Conservation (phyloP, 495 filamentous ascomycete species). For the Hyaloscypha finlandica region DNA sequence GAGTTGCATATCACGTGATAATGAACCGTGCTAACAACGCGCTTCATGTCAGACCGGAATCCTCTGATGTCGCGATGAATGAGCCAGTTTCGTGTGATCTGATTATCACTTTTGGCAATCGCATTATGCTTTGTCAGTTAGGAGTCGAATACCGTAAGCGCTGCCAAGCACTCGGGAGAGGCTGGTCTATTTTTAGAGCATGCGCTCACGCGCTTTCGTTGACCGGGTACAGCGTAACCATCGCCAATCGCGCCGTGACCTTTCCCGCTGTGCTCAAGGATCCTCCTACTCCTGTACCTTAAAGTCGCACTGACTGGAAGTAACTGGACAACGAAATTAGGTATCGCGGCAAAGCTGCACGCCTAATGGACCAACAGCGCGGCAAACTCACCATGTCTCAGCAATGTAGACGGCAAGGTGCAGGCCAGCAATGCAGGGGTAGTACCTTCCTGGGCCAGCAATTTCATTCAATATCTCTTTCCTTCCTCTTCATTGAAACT, state of each 20-base stretch:
- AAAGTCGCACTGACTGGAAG: background rate
- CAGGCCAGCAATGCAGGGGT: background rate
- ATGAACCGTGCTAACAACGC: too few species aligned
- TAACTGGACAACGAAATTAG: background rate
- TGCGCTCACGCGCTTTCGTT: background rate
- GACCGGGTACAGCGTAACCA: background rate
- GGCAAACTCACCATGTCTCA: background rate
- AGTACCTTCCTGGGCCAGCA: background rate
- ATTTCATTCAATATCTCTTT: background rate
- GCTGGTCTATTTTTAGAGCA: background rate
- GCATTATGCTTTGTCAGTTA: background rate
- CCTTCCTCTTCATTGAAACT: background rate
- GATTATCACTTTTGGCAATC: background rate
- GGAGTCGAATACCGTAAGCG: background rate
- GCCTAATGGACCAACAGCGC: background rate
- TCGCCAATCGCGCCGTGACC: background rate
- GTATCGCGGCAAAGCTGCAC: background rate
- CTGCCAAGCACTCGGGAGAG: background rate
- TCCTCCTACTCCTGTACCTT: background rate
- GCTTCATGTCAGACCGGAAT: too few species aligned
- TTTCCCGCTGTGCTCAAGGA: background rate
- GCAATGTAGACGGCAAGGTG: background rate
- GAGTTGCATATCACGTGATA: too few species aligned
- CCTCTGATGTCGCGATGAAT: too few species aligned
- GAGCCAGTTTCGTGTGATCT: background rate